Percentiles rank a stretch among this genome's conserved stretches.
phyloP scores from a whole-genome alignment of 208 protist species.

The Histomonas meleagridis region DNA sequence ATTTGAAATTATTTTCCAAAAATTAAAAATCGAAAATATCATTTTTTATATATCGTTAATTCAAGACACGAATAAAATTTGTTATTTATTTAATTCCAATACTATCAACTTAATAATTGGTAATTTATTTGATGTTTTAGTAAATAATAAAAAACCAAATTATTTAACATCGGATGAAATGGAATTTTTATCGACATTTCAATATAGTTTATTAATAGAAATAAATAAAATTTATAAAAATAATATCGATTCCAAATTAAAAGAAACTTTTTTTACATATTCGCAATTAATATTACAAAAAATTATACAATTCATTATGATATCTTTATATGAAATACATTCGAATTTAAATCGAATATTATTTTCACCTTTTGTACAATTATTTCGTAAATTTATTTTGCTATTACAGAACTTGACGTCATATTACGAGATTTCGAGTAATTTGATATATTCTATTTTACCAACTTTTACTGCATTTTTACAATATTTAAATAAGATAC shows the following conservation, averaged over 20 bases:
- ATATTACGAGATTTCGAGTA: neutral
- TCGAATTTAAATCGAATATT: neutral
- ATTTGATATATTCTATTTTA: neutral
- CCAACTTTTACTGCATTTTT: neutral
- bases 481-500: neutral
- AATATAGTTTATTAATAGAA: neutral
- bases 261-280: neutral
- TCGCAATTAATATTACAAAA: neutral
- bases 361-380: neutral
- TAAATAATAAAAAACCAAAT: neutral
- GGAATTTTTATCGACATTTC: neutral
- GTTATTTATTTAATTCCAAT: neutral
- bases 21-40: neutral
- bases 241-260: neutral
- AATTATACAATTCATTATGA: neutral
- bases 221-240: neutral
- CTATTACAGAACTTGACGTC: neutral
- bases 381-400: slow-evolving; percentile 16
- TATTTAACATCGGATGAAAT: neutral
- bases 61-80: neutral
- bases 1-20: neutral
- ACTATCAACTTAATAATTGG: neutral
- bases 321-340: neutral
- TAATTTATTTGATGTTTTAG: neutral
- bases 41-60: neutral